Base-by-base conservation (phyloP, 2,329 filamentous ascomycete genomes). In the Trichoderma asperellum region DNA sequence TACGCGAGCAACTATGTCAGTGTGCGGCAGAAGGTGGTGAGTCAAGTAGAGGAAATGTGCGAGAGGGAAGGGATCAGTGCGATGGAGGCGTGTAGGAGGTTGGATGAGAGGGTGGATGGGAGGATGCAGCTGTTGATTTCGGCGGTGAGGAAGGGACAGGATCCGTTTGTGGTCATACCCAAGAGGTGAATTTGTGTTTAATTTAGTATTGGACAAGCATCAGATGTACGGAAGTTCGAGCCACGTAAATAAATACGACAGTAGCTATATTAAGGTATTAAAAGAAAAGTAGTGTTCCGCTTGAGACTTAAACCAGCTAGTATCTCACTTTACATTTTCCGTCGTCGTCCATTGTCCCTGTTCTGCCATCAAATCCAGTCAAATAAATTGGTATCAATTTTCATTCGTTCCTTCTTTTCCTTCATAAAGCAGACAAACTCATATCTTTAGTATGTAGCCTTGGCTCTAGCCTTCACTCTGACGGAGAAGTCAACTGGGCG, bases 401-500 rank as follows among this genome's bases (percentile, higher is more conserved):
- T 43, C 16, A 18, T 40, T 40, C 40, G 57, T 65, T 24, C 21
- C n/a, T 29, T 10, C 40, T 43, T 49, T 43, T n/a, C 29, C 29
- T 18, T 32, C 53, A 24, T 34, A 11, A 29, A 24, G 10, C n/a
- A 49, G 29, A n/a, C 16, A 18, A 29, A 4, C 12, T 21, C 62
- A 5, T 14, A 21, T 14, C 21, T n/a, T 37, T 63, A 65, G 21
- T 49, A 21, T 5, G 27, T 47, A 6, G 57, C 59, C 37, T 83
- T 79, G 6, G 57, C 57, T 32, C 83, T 79, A 43, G 80, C 72
- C 76, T 79, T 83, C 11, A 83, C 81, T 75, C 76, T 82, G 59
- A 83, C 81, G 24, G 75, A 73, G 53, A 87, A 83, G 16, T 79
- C 81, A 55, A 84, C 75, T 0, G 85, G 86, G 71, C 84, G 76